Percentiles rank a stretch among this genome's conserved stretches.
Conservation (phyloP, 768 basidiomycete genomes). For the Pleurotus cornucopiae region DNA sequence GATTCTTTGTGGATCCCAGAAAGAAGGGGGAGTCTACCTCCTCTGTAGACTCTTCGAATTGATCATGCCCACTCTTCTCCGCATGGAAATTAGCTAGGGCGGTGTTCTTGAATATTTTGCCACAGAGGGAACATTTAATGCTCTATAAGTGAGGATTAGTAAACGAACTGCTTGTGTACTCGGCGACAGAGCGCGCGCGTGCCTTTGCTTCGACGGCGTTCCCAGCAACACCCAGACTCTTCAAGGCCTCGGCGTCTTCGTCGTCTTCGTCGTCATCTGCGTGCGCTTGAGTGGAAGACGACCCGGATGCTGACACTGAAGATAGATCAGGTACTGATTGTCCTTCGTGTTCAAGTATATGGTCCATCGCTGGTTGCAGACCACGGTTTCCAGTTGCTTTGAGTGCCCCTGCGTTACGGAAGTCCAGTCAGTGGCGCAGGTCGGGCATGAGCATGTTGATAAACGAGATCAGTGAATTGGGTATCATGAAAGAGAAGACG, state of each 20-base stretch:
- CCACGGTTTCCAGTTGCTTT: slow-evolving; percentile 81
- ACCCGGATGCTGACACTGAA: slow-evolving; percentile 27
- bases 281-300: slow-evolving; percentile 18
- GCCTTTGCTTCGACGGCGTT: slow-evolving; percentile 60
- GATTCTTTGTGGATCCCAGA: not conserved
- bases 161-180: not conserved
- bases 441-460: too few relatives aligned
- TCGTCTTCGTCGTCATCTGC: slow-evolving; percentile 53
- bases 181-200: slow-evolving; percentile 11
- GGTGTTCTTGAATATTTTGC: slow-evolving; percentile 82
- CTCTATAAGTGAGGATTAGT: slow-evolving; percentile 45
- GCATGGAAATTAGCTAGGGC: slow-evolving; percentile 91
- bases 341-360: slow-evolving; percentile 76
- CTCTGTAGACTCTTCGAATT: slow-evolving; percentile 94
- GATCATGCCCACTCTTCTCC: slow-evolving; percentile 91
- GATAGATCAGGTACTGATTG: slow-evolving; percentile 67
- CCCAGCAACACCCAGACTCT: slow-evolving; percentile 38
- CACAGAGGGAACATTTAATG: slow-evolving; percentile 80
- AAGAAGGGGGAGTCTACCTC: slow-evolving; percentile 48
- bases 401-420: slow-evolving; percentile 68
- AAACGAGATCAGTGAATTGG: too few relatives aligned
- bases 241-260: slow-evolving; percentile 65
- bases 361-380: slow-evolving; percentile 89
- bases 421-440: too few relatives aligned
- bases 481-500: slow-evolving; percentile 11